Conservation (phyloP, 768 basidiomycete species). For the Pulveroboletus ravenelii region DNA sequence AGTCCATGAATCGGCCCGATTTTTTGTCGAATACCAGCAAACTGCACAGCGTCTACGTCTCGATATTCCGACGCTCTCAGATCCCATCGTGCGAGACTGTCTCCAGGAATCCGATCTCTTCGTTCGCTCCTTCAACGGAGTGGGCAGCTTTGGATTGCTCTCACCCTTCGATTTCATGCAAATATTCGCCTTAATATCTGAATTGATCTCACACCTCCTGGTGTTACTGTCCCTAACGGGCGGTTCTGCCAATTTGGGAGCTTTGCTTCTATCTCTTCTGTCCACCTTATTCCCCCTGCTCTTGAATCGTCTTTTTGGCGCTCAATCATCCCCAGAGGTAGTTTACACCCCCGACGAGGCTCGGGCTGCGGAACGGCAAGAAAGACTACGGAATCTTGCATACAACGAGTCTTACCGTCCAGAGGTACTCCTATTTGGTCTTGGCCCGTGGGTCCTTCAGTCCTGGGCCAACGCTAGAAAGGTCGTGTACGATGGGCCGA, state of each 20-base stretch:
- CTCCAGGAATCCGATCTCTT: constrained; percentile 86
- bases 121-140: constrained; percentile 72
- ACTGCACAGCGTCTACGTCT: constrained; percentile 72
- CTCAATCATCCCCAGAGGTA: constrained; percentile 39
- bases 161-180: constrained; percentile 79
- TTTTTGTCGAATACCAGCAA: constrained; percentile 73
- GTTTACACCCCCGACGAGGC: constrained; percentile 52
- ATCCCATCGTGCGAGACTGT: constrained; percentile 68
- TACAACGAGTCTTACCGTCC: constrained; percentile 74
- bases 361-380: constrained; percentile 63
- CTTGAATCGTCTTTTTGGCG: constrained; percentile 46
- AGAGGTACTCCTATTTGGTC: constrained; percentile 77
- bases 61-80: constrained; percentile 74
- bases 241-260: constrained; percentile 46
- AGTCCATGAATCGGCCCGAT: constrained; percentile 70
- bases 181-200: constrained; percentile 64
- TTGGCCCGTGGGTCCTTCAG: constrained; percentile 79
- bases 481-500: constrained; percentile 52
- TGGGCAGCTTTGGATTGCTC: constrained; percentile 69
- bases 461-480: constrained; percentile 68
- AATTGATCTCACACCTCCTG: constrained; percentile 67
- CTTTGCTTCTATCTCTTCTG: constrained; percentile 55
- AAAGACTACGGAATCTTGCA: constrained; percentile 69
- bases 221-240: constrained; percentile 63
- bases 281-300: constrained; percentile 59